Evolutionary conservation across 2,329 filamentous ascomycete species (phyloP).

Genomic region (Diaporthe vexans): DNA sequence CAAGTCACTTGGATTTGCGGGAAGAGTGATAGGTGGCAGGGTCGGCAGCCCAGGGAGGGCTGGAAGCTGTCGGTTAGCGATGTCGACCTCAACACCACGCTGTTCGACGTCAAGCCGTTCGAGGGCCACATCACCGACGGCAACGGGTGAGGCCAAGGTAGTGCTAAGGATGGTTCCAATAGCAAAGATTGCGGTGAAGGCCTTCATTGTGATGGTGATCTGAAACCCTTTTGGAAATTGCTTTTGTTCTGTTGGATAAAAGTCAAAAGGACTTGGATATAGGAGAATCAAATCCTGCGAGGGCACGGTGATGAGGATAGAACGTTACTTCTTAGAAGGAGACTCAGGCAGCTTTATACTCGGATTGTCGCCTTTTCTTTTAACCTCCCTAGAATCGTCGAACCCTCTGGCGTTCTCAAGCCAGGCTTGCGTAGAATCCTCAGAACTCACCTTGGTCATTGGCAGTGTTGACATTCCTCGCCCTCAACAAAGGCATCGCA

Average conservation of each 20-base stretch:
- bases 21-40: neutral
- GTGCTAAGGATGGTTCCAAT: neutral
- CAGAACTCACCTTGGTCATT: neutral
- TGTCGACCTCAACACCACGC: neutral
- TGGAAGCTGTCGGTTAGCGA: neutral
- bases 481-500: neutral
- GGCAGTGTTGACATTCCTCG: neutral
- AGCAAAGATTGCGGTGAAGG: neutral
- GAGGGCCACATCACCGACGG: neutral
- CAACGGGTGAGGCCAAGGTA: constrained; percentile 1
- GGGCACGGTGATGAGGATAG: neutral
- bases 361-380: neutral
- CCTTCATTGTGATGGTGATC: neutral
- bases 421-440: neutral
- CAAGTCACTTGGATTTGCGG: neutral
- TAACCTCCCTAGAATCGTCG: neutral
- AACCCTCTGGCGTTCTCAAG: neutral
- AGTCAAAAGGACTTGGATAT: neutral
- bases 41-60: neutral
- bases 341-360: neutral
- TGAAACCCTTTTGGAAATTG: neutral
- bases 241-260: too few relatives aligned
- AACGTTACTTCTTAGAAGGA: too few relatives aligned
- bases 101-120: neutral
- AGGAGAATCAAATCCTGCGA: neutral